phyloP scores from a whole-genome alignment of 2,329 filamentous ascomycete genomes.

The Aspergillus sp. region DNA sequence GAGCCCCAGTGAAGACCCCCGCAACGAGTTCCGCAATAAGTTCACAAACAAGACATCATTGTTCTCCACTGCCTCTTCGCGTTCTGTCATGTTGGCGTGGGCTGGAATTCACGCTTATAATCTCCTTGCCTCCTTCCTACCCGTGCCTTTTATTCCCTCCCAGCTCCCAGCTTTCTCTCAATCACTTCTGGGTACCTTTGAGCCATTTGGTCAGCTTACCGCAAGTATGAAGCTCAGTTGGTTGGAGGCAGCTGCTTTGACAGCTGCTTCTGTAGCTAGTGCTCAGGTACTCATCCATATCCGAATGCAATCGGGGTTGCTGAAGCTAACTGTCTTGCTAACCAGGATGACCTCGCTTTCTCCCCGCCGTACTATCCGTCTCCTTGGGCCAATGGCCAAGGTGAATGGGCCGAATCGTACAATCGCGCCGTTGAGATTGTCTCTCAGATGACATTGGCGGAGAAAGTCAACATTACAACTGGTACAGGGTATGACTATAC shows the following conservation, averaged over 20 bases:
- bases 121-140: slow-evolving; percentile 1
- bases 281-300: slow-evolving; percentile 30
- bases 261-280: slow-evolving; percentile 31
- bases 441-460: slow-evolving; percentile 74
- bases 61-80: background rate
- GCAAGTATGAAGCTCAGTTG: slow-evolving; percentile 37
- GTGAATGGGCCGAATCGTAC: slow-evolving; percentile 75
- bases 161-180: background rate
- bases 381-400: slow-evolving; percentile 77
- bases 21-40: background rate
- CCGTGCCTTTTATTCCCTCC: background rate
- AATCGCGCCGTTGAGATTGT: slow-evolving; percentile 75
- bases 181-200: background rate
- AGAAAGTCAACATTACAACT: slow-evolving; percentile 95
- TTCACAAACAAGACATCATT: slow-evolving; percentile 6
- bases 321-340: background rate
- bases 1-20: background rate
- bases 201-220: slow-evolving; percentile 1
- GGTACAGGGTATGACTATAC: slow-evolving; percentile 69
- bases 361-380: slow-evolving; percentile 77
- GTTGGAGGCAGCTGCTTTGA: slow-evolving; percentile 32
- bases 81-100: slow-evolving; percentile 6
- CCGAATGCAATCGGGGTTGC: background rate
- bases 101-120: slow-evolving; percentile 4
- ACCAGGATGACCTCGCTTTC: slow-evolving; percentile 30